Base-by-base conservation (phyloP, 1,139 yeast species). In the Pneumocystis oryctolagi region DNA sequence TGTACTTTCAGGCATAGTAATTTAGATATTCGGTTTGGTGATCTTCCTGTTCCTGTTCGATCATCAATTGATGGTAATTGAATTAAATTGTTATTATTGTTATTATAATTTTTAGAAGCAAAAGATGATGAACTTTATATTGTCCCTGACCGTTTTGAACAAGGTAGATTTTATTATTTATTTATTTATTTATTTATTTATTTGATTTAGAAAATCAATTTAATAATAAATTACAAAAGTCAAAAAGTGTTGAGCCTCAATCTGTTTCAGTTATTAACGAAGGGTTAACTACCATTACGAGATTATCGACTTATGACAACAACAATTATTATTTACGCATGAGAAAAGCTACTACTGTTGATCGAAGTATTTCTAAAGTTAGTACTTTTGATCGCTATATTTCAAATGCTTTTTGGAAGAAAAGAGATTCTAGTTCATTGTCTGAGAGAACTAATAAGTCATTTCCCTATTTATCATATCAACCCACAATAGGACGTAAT, bases 401-500 rank as follows among this genome's bases (percentile, higher is more conserved):
- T 47, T 61, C 63, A 40, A 64, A 35, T 18, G 62, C 62, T 57
- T 62, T 61, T 28, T 61, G 66, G 18, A 62, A 65, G 65, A 56
- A 65, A 66, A 31, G 64, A 35, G 9, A 66, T 18, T 18, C 59
- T 60, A 62, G 65, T 42, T 63, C 64, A n/a, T 30, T 58, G 4
- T 62, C 64, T 42, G 28, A 58, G 5, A 60, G 65, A n/a, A 61
- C 60, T 14, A 64, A 56, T 12, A 59, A 61, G 61, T 59, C 64
- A n/a, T 53, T 65, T 35, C 66, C 66, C 14, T 65, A 65, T 60
- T 62, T 65, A 12, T 64, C 66, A 12, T 65, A 65, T 90, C 81
- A 81, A 34, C 97, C 98, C 0, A 89, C 89, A 0, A 81, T 94
- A 60, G 98, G 97, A n/a, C 81, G 97, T 72, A 94, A 94, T 73